Conservation (phyloP, 2,329 filamentous ascomycete genomes). For the Exophiala calicioides region DNA sequence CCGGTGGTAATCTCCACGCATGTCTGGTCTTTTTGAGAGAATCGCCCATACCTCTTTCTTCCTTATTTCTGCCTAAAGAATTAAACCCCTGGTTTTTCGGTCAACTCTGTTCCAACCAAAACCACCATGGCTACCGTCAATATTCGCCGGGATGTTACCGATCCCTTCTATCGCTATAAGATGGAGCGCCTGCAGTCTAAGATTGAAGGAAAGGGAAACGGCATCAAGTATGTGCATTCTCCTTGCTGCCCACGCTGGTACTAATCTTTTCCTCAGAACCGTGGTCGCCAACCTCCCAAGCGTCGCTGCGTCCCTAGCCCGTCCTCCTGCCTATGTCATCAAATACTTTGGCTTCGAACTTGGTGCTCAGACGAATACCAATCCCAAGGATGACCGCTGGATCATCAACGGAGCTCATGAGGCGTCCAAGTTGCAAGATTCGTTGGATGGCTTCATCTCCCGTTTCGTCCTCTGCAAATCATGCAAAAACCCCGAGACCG, state of each 20-base stretch:
- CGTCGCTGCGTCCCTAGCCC: slow-evolving; percentile 86
- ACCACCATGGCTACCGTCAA: slow-evolving; percentile 90
- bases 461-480: slow-evolving; percentile 99
- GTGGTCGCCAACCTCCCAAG: slow-evolving; percentile 96
- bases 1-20: slow-evolving; percentile 48
- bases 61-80: slow-evolving; percentile 33
- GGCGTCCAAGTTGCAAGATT: slow-evolving; percentile 91
- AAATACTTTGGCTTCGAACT: slow-evolving; percentile 99
- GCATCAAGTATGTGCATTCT: slow-evolving; percentile 71
- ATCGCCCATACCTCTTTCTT: slow-evolving; percentile 42
- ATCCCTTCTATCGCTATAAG: slow-evolving; percentile 99
- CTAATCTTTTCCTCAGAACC: slow-evolving; percentile 45
- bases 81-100: slow-evolving; percentile 11
- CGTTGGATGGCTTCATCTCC: slow-evolving; percentile 96
- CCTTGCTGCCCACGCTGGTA: neutral
- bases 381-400: slow-evolving; percentile 97
- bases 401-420: slow-evolving; percentile 99
- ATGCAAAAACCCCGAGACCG: slow-evolving; percentile 99
- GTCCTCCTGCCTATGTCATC: slow-evolving; percentile 92
- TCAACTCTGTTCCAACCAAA: slow-evolving; percentile 4
- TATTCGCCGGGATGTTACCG: slow-evolving; percentile 72
- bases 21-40: slow-evolving; percentile 58
- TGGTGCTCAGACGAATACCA: slow-evolving; percentile 96
- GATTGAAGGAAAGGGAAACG: slow-evolving; percentile 99
- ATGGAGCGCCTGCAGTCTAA: slow-evolving; percentile 99